These are phyloP conservation scores for Rubia balearica DNA, from an alignment of 305 asterid genomes.

Conservation along the genomic window DNA sequence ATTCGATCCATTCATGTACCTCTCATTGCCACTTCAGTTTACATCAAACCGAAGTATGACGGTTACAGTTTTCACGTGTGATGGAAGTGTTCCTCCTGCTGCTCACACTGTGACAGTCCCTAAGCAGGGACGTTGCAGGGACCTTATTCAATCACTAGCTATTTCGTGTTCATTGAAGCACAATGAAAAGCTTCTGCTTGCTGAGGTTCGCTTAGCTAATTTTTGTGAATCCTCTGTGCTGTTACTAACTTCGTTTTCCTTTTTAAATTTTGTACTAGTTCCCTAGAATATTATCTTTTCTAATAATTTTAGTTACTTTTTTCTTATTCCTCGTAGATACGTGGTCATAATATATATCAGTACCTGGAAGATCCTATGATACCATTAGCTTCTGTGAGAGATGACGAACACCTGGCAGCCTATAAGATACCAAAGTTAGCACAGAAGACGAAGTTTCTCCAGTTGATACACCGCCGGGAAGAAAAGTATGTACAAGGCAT, in stretches of 20 bases:
- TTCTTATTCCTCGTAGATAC: constrained; percentile 50
- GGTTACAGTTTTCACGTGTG: constrained; percentile 85
- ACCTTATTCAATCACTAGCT: constrained; percentile 78
- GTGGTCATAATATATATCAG: constrained; percentile 86
- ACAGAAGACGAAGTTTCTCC: constrained; percentile 82
- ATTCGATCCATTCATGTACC: constrained; percentile 97
- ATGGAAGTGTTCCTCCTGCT: constrained; percentile 88
- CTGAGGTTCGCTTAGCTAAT: constrained; percentile 54
- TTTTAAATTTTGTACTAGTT: constrained; percentile 9
- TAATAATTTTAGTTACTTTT: neutral
- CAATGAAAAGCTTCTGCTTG: constrained; percentile 86
- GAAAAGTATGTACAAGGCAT: constrained; percentile 63
- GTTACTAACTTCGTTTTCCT: neutral
- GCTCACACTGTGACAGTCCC: constrained; percentile 78
- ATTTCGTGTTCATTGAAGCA: constrained; percentile 74
- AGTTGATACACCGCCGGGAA: constrained; percentile 91
- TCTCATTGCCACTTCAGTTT: constrained; percentile 90
- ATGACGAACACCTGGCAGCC: constrained; percentile 94
- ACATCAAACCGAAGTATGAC: constrained; percentile 86
- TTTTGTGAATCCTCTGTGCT: constrained; percentile 11
- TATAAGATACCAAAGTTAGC: constrained; percentile 74
- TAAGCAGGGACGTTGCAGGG: constrained; percentile 96
- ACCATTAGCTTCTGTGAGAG: constrained; percentile 74
- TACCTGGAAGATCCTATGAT: constrained; percentile 89
- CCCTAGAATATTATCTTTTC: neutral